Evolutionary conservation across 495 filamentous ascomycete species (phyloP).

Genomic region (Neurospora africana): DNA sequence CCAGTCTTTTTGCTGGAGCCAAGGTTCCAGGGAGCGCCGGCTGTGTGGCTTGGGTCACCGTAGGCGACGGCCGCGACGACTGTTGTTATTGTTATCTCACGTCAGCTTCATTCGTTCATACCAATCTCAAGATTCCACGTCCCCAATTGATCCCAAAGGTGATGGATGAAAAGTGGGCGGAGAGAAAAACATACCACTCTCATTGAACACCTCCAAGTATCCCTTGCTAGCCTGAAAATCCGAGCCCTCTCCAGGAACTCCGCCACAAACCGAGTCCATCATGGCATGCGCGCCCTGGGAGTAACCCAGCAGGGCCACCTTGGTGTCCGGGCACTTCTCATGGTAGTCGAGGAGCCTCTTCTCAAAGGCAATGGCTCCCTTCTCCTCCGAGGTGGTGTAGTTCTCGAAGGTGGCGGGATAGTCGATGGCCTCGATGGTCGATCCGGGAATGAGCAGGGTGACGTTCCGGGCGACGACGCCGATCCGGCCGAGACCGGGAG

Average conservation of each 20-base stretch:
- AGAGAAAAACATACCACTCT: background rate
- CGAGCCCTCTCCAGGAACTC: background rate
- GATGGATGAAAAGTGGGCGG: background rate
- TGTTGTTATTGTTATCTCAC: conserved; percentile 7
- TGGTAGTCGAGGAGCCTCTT: conserved; percentile 8
- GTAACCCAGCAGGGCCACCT: conserved; percentile 22
- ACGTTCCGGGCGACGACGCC: conserved; percentile 8
- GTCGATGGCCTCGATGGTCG: conserved; percentile 4
- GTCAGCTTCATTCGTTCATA: background rate
- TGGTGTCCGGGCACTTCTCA: conserved; percentile 12
- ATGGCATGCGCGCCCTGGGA: conserved; percentile 13
- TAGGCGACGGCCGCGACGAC: conserved; percentile 15
- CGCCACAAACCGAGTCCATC: conserved; percentile 5
- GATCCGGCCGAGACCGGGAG: conserved; percentile 1
- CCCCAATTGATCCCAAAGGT: no score
- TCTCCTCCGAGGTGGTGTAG: conserved; percentile 8
- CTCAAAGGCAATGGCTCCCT: conserved; percentile 12
- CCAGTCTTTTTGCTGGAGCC: conserved; percentile 12
- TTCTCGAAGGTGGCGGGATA: conserved; percentile 10
- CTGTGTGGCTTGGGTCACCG: conserved; percentile 15
- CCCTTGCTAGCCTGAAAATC: background rate
- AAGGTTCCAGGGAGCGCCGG: conserved; percentile 6
- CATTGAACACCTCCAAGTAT: background rate
- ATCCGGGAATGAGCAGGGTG: conserved; percentile 4
- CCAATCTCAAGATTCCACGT: background rate